Evolutionary conservation across 1,284 basidiomycete genomes (phyloP).

Genomic region (Ceratobasidium sp.): DNA sequence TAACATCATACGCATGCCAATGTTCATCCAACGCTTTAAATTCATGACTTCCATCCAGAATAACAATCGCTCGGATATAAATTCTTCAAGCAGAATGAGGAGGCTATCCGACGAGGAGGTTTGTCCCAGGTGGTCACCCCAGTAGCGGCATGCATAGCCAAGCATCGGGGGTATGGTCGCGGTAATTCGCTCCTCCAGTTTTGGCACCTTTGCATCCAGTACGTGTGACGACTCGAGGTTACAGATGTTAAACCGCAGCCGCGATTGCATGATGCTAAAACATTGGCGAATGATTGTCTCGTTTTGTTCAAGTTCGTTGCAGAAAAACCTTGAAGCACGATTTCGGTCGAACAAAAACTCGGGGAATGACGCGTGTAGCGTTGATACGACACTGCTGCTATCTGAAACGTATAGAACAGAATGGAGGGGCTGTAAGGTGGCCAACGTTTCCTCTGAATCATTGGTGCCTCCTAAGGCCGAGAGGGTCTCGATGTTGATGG

Average conservation of each 20-base stretch:
- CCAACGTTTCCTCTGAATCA: background rate
- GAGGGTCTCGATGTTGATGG: background rate
- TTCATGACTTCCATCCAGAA: slow-evolving; percentile 22
- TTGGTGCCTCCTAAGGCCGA: background rate
- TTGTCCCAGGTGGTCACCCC: background rate
- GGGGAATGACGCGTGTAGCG: slow-evolving; percentile 18
- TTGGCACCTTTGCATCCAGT: background rate
- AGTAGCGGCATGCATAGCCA: slow-evolving; percentile 3
- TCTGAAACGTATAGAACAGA: slow-evolving; percentile 7
- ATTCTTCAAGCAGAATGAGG: background rate
- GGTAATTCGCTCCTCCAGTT: background rate
- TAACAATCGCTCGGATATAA: background rate
- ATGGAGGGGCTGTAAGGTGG: background rate
- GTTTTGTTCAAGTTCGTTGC: background rate
- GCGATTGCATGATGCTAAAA: background rate
- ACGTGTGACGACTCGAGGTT: background rate
- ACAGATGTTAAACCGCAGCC: slow-evolving; percentile 11
- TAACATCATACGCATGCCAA: background rate
- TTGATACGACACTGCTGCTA: background rate
- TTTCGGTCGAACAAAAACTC: background rate
- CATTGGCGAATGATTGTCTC: background rate
- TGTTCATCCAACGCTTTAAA: background rate
- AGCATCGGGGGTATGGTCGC: background rate
- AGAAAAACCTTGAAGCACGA: background rate
- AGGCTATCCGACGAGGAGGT: background rate